phyloP scores from a whole-genome alignment of 1,284 basidiomycete genomes.

The Tremellales sp. region DNA sequence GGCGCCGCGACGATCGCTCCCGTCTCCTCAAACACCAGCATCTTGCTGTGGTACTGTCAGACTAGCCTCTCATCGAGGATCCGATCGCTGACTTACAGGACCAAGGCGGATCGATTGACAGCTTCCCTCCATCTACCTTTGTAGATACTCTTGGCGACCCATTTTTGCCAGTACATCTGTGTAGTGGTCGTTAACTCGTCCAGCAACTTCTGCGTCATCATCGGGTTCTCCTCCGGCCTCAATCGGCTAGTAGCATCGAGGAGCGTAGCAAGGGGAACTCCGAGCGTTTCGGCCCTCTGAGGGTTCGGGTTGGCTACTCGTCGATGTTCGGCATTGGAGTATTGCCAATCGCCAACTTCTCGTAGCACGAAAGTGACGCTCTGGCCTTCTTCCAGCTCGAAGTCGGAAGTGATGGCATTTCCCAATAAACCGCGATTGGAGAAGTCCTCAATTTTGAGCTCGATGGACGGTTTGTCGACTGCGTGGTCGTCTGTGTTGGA shows the following conservation, averaged over 20 bases:
- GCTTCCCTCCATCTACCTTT: constrained; percentile 89
- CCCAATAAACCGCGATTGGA: constrained; percentile 37
- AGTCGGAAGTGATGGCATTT: constrained; percentile 32
- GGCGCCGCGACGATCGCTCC: constrained; percentile 85
- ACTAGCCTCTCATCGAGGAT: constrained; percentile 44
- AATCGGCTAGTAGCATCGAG: constrained; percentile 55
- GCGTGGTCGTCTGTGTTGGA: constrained; percentile 50
- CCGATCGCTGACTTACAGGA: constrained; percentile 50
- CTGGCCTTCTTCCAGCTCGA: constrained; percentile 74
- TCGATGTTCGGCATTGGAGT: constrained; percentile 27
- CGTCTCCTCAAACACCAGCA: constrained; percentile 49
- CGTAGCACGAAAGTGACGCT: constrained; percentile 77
- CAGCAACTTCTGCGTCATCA: constrained; percentile 53
- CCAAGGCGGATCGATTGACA: constrained; percentile 81
- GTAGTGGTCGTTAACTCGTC: constrained; percentile 53
- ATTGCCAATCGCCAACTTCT: constrained; percentile 47
- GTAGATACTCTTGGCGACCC: constrained; percentile 69
- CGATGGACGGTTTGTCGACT: constrained; percentile 54
- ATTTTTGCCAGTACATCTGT: constrained; percentile 76
- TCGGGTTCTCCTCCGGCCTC: constrained; percentile 57
- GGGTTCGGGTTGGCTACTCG: constrained; percentile 37
- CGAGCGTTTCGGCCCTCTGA: constrained; percentile 50
- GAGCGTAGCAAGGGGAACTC: constrained; percentile 54
- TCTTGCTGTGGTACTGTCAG: constrained; percentile 32
- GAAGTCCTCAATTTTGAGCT: constrained; percentile 52